A percentile compares a stretch with the other conserved stretches of the same genome.
Conservation (phyloP, 164 flowering plant species). For the Vitis vinifera region DNA sequence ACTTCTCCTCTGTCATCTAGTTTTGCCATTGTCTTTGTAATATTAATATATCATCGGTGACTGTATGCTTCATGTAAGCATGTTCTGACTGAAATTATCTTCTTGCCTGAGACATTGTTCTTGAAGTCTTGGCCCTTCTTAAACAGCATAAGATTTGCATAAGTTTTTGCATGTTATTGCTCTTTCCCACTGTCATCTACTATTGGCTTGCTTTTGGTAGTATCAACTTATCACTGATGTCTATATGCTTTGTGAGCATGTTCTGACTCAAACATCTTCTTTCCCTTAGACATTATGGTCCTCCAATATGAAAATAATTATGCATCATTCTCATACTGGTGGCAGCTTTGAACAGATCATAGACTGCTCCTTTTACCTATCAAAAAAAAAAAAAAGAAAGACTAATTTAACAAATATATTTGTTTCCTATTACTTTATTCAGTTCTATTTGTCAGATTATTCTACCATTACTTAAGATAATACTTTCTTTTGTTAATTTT, state of each 20-base stretch:
- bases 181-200: neutral
- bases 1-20: neutral
- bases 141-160: neutral
- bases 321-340: no score
- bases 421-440: neutral
- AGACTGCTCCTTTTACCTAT: no score
- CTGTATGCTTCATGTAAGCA: neutral
- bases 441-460: no score
- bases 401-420: no score
- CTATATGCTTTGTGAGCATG: no score
- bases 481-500: neutral
- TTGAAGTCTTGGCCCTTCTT: neutral
- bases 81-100: neutral
- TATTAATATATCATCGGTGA: neutral
- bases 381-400: no score
- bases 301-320: no score
- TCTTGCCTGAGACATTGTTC: neutral
- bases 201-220: no score
- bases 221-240: no score
- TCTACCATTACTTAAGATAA: neutral
- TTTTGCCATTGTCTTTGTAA: neutral
- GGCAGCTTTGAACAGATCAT: no score
- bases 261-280: no score
- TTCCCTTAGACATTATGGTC: no score
- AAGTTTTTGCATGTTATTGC: neutral